Evolutionary conservation across 768 basidiomycete species (phyloP).

Genomic region (Albatrellus ellisii): DNA sequence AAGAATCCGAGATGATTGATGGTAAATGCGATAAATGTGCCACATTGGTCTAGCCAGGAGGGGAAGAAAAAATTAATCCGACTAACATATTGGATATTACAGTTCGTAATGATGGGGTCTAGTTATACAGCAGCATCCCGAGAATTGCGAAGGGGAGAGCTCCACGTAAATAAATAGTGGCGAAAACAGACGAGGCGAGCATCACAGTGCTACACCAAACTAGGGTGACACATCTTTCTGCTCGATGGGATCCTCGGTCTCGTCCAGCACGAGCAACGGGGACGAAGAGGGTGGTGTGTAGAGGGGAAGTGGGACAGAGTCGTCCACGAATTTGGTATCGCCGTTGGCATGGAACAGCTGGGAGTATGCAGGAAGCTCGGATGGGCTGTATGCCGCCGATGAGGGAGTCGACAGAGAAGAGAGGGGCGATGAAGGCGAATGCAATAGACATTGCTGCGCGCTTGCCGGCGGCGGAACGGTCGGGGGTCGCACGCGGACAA

Average conservation of each 20-base stretch:
- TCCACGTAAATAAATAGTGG: too few relatives aligned
- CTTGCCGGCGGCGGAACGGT: constrained; percentile 4
- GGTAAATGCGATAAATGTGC: too few relatives aligned
- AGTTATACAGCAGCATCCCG: too few relatives aligned
- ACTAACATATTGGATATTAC: too few relatives aligned
- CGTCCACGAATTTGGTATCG: constrained; percentile 58
- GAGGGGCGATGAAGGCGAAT: constrained; percentile 3
- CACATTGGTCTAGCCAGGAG: too few relatives aligned
- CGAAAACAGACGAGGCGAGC: too few relatives aligned
- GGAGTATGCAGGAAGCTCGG: constrained; percentile 57
- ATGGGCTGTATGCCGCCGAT: constrained; percentile 15
- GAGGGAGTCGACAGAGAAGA: constrained; percentile 1
- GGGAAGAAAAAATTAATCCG: too few relatives aligned
- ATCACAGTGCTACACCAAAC: too few relatives aligned
- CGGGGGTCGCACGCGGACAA: constrained; percentile 30
- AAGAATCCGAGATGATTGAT: too few relatives aligned
- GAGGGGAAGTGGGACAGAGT: constrained; percentile 45
- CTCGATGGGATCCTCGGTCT: neutral
- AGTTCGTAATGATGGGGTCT: too few relatives aligned
- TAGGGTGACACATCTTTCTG: too few relatives aligned
- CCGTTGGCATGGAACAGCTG: constrained; percentile 68
- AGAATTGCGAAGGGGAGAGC: too few relatives aligned
- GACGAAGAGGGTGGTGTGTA: constrained; percentile 31
- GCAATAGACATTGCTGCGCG: constrained; percentile 10
- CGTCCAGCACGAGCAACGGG: neutral